Percentiles rank a stretch among this genome's conserved stretches.
Evolutionary conservation across 371 early-diverging fungal species (phyloP).

Genomic region (Lichtheimia corymbifera): DNA sequence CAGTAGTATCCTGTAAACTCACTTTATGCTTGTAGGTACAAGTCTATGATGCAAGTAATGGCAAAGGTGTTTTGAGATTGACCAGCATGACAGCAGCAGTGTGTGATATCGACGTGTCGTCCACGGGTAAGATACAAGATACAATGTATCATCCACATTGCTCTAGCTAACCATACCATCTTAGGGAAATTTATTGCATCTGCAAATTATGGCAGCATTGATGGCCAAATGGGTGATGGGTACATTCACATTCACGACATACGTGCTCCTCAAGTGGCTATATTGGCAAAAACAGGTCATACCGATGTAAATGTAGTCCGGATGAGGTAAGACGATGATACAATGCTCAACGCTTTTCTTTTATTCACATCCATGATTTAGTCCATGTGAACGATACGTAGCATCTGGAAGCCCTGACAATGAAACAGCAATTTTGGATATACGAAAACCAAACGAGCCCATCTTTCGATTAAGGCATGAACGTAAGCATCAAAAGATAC

Average conservation of each 20-base stretch:
- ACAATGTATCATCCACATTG: too few relatives aligned
- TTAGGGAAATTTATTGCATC: conserved; percentile 27
- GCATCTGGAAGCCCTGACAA: conserved; percentile 41
- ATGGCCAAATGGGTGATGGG: conserved; percentile 32
- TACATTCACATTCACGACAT: conserved; percentile 36
- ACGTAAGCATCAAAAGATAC: conserved; percentile 17
- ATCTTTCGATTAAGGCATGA: conserved; percentile 30
- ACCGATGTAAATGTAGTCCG: conserved; percentile 43
- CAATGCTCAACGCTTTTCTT: neutral
- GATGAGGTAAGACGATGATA: conserved; percentile 25
- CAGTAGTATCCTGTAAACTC: neutral
- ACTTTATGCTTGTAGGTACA: conserved; percentile 21
- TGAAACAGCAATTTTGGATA: conserved; percentile 38
- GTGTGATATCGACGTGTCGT: conserved; percentile 28
- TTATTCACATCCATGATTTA: conserved; percentile 4
- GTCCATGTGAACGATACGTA: conserved; percentile 40
- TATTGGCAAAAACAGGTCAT: conserved; percentile 30
- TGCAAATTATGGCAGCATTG: conserved; percentile 30
- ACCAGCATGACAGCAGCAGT: conserved; percentile 30
- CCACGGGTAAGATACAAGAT: conserved; percentile 12
- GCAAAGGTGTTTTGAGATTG: conserved; percentile 8
- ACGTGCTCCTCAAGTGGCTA: conserved; percentile 8
- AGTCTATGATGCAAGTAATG: conserved; percentile 24
- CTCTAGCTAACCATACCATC: too few relatives aligned
- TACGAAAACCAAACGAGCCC: conserved; percentile 18